Conservation (phyloP, 345 rosid species). For the Leavenworthia alabamica region DNA sequence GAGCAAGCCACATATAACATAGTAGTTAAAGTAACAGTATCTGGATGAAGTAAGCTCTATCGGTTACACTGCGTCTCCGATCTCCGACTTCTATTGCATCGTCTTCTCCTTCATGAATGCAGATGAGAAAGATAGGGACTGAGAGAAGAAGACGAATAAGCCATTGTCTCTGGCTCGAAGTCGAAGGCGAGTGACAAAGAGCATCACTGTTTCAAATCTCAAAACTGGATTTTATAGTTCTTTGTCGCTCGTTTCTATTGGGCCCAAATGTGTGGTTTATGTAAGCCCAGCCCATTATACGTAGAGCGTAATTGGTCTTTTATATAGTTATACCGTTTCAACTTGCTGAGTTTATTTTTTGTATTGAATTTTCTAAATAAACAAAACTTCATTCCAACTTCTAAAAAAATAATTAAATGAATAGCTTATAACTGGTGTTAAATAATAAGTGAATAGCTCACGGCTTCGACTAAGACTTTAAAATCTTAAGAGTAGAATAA, state of each 20-base stretch:
- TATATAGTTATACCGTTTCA: neutral
- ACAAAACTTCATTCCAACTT: neutral
- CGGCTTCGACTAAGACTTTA: neutral
- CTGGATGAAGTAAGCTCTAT: constrained; percentile 58
- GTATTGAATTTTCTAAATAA: neutral
- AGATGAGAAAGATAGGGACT: constrained; percentile 4
- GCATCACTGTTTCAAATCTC: constrained; percentile 1
- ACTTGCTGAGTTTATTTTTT: neutral
- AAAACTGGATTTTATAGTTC: neutral
- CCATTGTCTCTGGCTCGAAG: constrained; percentile 11
- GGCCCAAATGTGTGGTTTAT: neutral
- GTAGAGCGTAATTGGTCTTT: neutral
- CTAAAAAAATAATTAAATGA: too few relatives aligned
- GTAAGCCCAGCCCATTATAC: neutral
- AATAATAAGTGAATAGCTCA: too few relatives aligned
- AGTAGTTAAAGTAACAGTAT: constrained; percentile 66
- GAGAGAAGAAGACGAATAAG: constrained; percentile 10
- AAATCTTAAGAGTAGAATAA: neutral
- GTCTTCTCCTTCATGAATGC: constrained; percentile 10
- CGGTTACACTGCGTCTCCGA: constrained; percentile 33
- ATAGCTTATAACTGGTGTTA: too few relatives aligned
- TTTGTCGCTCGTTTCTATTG: neutral
- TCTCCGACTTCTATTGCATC: constrained; percentile 24
- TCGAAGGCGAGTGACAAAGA: constrained; percentile 10
- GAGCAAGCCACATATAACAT: constrained; percentile 56